phyloP scores from a whole-genome alignment of 371 early-diverging fungal species.

The Neoconidiobolus thromboides region DNA sequence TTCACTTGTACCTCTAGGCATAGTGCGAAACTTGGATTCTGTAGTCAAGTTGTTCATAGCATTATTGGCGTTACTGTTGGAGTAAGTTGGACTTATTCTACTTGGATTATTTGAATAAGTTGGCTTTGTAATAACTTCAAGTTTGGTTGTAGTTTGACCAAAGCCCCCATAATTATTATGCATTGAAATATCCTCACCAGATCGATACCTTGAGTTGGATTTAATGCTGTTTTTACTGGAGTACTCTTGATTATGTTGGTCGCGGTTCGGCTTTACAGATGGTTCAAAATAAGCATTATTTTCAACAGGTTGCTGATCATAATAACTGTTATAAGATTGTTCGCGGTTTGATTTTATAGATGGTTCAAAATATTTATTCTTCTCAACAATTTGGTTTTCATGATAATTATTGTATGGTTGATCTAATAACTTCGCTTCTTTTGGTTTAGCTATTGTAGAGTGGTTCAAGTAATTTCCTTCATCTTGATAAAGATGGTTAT shows the following conservation, averaged over 20 bases:
- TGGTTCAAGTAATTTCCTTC: background rate
- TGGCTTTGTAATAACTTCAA: background rate
- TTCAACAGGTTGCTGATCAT: background rate
- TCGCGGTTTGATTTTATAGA: background rate
- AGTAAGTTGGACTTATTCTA: background rate
- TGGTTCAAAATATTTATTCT: background rate
- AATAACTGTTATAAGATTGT: background rate
- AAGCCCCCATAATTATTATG: slow-evolving; percentile 1
- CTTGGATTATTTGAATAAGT: background rate
- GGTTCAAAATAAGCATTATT: background rate
- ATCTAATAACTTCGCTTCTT: background rate
- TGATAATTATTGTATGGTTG: background rate
- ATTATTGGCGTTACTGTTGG: background rate
- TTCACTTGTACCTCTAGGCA: background rate
- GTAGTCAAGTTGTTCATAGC: background rate
- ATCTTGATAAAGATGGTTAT: too few relatives aligned
- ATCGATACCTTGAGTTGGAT: background rate
- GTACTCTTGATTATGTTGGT: background rate
- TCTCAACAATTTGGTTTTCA: slow-evolving; percentile 2
- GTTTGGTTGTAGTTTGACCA: background rate
- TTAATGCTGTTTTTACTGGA: background rate
- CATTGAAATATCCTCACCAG: background rate
- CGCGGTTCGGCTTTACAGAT: background rate
- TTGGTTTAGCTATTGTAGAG: background rate
- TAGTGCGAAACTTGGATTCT: background rate